Base-by-base conservation (phyloP, 2,329 filamentous ascomycete genomes). In the Sporothrix mexicana region DNA sequence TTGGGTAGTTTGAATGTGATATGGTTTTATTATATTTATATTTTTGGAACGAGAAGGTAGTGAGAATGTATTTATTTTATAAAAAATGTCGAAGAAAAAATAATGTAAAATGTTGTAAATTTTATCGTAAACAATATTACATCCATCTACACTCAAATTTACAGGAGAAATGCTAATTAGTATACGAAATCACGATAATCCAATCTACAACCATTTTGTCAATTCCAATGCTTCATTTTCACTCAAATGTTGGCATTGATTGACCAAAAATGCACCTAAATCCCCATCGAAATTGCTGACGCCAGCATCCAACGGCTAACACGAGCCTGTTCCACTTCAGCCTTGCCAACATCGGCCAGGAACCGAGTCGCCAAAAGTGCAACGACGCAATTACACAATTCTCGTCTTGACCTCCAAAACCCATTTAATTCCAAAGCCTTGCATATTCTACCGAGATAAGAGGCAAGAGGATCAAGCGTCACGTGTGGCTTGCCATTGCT, bases 401-500 rank as follows among this genome's bases (percentile, higher is more conserved):
- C 3, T n/a, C 20, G 59, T 62, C 30, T 9, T n/a, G 5, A 62
- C 36, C 57, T 61, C 15, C 41, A 5, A 47, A 66, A 0, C 10
- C 10, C n/a, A 47, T 43, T 13, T 45, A 47, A 12, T 17, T 55
- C 20, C 55, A 59, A 12, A 36, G 61, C 61, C n/a, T 47, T 41
- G n/a, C 61, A 45, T 64, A 13, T n/a, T 36, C 25, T 41, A 25
- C 25, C 23, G 30, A 36, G 30, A 36, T 36, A 36, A 36, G 30
- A 36, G 7, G 30, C 5, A 7, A 36, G 30, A 36, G 30, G 30
- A 4, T 12, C n/a, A 23, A 55, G 41, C 47, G 61, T 12, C n/a
- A 23, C 23, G 41, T 66, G 61, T 66, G 61, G 41, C 61, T 66
- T 66, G 61, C 41, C 61, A 47, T n/a, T 66, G 61, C 41, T 41